A percentile compares a stretch with the other conserved stretches of the same genome.
Conservation (phyloP, 1,284 basidiomycete species). For the Pseudozyma pruni region DNA sequence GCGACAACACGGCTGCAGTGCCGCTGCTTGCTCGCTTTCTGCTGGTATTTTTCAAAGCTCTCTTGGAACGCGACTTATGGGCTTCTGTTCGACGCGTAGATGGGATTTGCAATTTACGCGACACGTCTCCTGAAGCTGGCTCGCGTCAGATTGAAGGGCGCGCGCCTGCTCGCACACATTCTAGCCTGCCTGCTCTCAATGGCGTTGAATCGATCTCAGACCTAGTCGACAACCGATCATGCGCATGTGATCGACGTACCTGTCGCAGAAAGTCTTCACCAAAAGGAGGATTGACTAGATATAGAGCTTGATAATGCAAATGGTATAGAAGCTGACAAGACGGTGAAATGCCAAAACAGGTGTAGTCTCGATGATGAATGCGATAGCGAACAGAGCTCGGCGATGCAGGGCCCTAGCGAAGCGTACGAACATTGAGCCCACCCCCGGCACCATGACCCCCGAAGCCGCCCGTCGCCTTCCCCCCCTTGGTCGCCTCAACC, state of each 20-base stretch:
- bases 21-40: constrained; percentile 4
- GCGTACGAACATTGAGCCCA: constrained; percentile 32
- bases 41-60: background rate
- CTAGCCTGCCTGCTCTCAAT: too few relatives aligned
- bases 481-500: constrained; percentile 41
- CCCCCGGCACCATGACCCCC: constrained; percentile 20
- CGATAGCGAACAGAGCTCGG: background rate
- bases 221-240: too few relatives aligned
- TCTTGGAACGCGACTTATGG: constrained; percentile 11
- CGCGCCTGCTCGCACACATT: too few relatives aligned
- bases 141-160: background rate
- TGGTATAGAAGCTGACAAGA: constrained; percentile 7
- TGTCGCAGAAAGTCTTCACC: too few relatives aligned
- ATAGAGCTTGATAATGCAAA: background rate
- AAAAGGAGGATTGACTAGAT: background rate
- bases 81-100: constrained; percentile 37
- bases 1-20: constrained; percentile 28
- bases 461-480: constrained; percentile 20
- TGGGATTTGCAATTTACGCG: constrained; percentile 32
- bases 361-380: background rate
- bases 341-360: background rate
- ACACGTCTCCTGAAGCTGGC: constrained; percentile 16
- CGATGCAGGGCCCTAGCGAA: constrained; percentile 19
- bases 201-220: too few relatives aligned
- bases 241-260: too few relatives aligned